phyloP scores from a whole-genome alignment of 2,329 filamentous ascomycete species.

The Arthrinium puccinioides region DNA sequence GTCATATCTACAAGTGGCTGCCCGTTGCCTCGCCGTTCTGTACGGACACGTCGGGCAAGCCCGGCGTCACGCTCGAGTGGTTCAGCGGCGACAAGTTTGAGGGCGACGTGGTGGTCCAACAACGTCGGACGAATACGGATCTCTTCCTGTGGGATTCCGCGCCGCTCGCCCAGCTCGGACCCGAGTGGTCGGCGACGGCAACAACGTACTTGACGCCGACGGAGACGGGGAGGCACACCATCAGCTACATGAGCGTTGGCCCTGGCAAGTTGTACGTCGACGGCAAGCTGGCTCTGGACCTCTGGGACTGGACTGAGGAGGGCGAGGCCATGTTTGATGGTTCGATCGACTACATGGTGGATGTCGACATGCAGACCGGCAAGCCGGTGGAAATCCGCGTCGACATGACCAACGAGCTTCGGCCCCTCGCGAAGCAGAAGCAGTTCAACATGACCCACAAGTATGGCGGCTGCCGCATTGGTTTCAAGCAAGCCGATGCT shows the following conservation, averaged over 20 bases:
- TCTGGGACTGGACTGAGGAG: slow-evolving; percentile 64
- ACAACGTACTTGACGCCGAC: slow-evolving; percentile 53
- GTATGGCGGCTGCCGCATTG: slow-evolving; percentile 65
- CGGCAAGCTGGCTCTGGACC: slow-evolving; percentile 51
- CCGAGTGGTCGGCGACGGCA: slow-evolving; percentile 57
- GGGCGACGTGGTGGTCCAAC: slow-evolving; percentile 47
- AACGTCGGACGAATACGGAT: slow-evolving; percentile 56
- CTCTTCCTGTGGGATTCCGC: slow-evolving; percentile 66
- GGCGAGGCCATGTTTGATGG: slow-evolving; percentile 67
- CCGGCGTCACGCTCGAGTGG: slow-evolving; percentile 58
- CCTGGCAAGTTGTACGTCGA: slow-evolving; percentile 55
- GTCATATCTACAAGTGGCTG: slow-evolving; percentile 59
- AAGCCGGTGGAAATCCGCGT: slow-evolving; percentile 54
- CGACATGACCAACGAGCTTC: slow-evolving; percentile 60
- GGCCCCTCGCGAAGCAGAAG: slow-evolving; percentile 52
- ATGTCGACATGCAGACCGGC: slow-evolving; percentile 51
- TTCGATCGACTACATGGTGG: slow-evolving; percentile 56
- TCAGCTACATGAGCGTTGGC: slow-evolving; percentile 62
- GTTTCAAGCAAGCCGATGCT: slow-evolving; percentile 60
- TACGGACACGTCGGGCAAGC: slow-evolving; percentile 46
- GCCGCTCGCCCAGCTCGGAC: slow-evolving; percentile 50
- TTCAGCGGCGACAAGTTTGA: slow-evolving; percentile 57
- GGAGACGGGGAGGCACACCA: slow-evolving; percentile 53
- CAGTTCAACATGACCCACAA: slow-evolving; percentile 51
- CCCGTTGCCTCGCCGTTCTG: slow-evolving; percentile 55